These are phyloP conservation scores for Austropuccinia psidii DNA, from an alignment of 1,284 basidiomycete genomes.

Conservation along the genomic window DNA sequence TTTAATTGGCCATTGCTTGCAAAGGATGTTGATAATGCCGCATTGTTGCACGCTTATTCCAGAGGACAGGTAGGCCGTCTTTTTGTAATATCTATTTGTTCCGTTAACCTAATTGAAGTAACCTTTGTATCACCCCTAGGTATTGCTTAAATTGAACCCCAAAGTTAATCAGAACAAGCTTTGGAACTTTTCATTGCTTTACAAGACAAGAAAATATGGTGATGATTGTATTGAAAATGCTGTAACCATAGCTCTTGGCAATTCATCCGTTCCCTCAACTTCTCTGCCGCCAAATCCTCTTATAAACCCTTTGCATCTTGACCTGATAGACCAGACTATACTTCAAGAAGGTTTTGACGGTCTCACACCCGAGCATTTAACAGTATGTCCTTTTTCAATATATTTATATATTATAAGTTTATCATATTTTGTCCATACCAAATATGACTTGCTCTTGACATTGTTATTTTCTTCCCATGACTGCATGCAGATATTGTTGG, in stretches of 20 bases:
- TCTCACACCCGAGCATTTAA: neutral
- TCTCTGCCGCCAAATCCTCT: too few species aligned
- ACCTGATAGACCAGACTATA: slow-evolving; percentile 5
- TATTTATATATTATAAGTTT: neutral
- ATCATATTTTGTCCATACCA: neutral
- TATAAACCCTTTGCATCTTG: neutral
- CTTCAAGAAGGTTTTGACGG: slow-evolving; percentile 19
- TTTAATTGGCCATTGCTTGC: slow-evolving; percentile 28
- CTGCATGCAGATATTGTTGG: neutral
- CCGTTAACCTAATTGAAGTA: neutral
- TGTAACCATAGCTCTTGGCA: too few species aligned
- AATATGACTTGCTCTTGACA: neutral
- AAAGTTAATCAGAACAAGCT: slow-evolving; percentile 11
- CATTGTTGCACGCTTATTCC: slow-evolving; percentile 34
- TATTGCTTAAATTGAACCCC: neutral
- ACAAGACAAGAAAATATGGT: slow-evolving; percentile 22
- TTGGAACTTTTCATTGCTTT: slow-evolving; percentile 12
- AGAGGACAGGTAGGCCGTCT: neutral
- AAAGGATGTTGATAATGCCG: slow-evolving; percentile 24
- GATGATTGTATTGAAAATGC: slow-evolving; percentile 27
- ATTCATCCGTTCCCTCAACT: too few species aligned
- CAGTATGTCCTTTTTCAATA: slow-evolving; percentile 20
- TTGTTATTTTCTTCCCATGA: neutral
- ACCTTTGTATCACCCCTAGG: neutral
- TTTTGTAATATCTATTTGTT: too few species aligned